A percentile compares a stretch with the other conserved stretches of the same genome.
These are phyloP conservation scores for Colletotrichum theobromicola DNA, from an alignment of 2,329 filamentous ascomycete species.

Conservation along the genomic window DNA sequence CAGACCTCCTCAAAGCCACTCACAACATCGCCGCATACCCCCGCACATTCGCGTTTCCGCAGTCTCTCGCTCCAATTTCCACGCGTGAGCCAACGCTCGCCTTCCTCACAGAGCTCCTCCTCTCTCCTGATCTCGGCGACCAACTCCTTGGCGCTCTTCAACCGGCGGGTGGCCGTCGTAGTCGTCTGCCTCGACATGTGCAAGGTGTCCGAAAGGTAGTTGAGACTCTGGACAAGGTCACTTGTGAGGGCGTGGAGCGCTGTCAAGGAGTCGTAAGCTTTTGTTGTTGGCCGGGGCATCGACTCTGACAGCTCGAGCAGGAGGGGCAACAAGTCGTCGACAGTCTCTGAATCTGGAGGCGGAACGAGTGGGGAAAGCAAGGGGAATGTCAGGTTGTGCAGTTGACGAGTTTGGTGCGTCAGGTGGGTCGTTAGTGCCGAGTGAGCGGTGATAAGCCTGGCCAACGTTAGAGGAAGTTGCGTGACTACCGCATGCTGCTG, in stretches of 20 bases:
- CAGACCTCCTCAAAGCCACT: slow-evolving; percentile 92
- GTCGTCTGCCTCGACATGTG: slow-evolving; percentile 94
- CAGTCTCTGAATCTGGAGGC: slow-evolving; percentile 66
- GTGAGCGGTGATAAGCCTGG: slow-evolving; percentile 76
- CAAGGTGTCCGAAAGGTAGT: slow-evolving; percentile 86
- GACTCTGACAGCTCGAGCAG: slow-evolving; percentile 68
- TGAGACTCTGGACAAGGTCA: slow-evolving; percentile 80
- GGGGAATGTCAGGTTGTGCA: slow-evolving; percentile 75
- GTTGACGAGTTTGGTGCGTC: slow-evolving; percentile 74
- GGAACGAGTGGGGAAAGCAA: slow-evolving; percentile 72
- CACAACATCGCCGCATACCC: slow-evolving; percentile 85
- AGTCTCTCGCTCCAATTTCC: slow-evolving; percentile 85
- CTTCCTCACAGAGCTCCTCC: slow-evolving; percentile 81
- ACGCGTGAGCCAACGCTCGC: slow-evolving; percentile 78
- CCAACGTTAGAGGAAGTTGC: not conserved
- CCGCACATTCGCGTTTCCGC: slow-evolving; percentile 78
- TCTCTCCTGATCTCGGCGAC: slow-evolving; percentile 86
- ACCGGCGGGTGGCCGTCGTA: slow-evolving; percentile 76
- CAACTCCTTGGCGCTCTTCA: slow-evolving; percentile 84
- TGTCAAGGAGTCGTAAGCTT: slow-evolving; percentile 69
- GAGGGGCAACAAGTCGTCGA: slow-evolving; percentile 73
- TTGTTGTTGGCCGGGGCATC: slow-evolving; percentile 69
- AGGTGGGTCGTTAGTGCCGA: slow-evolving; percentile 77
- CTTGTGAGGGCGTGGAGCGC: slow-evolving; percentile 73
- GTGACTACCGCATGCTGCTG: not conserved